Base-by-base conservation (phyloP, 495 filamentous ascomycete genomes). In the Aspergillus panamensis region DNA sequence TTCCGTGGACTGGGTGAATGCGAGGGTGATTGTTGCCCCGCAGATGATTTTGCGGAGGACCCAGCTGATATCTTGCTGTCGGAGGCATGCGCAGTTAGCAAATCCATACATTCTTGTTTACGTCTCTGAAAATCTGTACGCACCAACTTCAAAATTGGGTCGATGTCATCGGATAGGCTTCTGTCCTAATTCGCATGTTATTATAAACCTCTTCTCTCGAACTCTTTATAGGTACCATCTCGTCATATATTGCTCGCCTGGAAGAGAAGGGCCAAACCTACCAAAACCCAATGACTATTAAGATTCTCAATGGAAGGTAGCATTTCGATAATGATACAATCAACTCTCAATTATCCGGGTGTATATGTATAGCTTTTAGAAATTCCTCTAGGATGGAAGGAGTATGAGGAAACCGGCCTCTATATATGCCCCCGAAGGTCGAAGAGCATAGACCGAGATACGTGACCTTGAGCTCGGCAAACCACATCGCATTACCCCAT, bases 51-150 rank as follows among this genome's bases (percentile, higher is more conserved):
- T 55, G 29, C 53, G 42, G 12, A 55, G 40, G 3, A 44, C 20
- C 53, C 53, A 55, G 19, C 30, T 35, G 42, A 55, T 13, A 8
- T 42, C 53, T 55, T 55, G 53, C 53, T 55, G 19, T 21, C 6
- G 10, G 35, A 3, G 10, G 14, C 10, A 39, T 39, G 8, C 8
- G 14, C 8, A 3, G 35, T 39, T 39, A 39, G 35, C 14, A 10
- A 3, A 3, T 39, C 14, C 8, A 13, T 39, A 8, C 10, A 39
- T 39, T 39, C 14, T 10, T 8, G 14, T n/a, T 39, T 39, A 12
- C 10, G 1, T n/a, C 6, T n/a, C 10, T 13, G 35, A 39, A 13
- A 35, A 8, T 35, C 35, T 25, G 25, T 25, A 25, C 25, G 35
- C 14, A 39, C 35, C 35, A 39, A 3, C 14, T 39, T 39, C 8